Conservation (phyloP, 768 basidiomycete species). For the Boletus vinaceobasis region DNA sequence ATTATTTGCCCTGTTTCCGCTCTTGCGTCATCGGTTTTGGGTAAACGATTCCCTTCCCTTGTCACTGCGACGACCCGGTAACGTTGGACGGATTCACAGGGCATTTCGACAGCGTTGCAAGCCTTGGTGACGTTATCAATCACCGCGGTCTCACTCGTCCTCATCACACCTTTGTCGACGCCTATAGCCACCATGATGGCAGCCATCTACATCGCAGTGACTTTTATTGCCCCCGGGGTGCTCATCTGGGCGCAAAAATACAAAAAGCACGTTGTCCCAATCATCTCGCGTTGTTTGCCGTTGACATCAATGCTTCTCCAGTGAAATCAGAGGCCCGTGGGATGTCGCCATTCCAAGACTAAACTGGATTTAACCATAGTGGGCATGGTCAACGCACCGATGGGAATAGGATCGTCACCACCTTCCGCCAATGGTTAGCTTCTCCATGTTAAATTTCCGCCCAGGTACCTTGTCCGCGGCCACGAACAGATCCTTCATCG, state of each 20-base stretch:
- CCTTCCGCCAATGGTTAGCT: conserved; percentile 21
- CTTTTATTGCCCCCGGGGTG: conserved; percentile 69
- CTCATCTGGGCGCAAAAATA: conserved; percentile 83
- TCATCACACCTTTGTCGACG: conserved; percentile 53
- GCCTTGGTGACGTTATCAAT: conserved; percentile 51
- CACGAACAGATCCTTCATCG: conserved; percentile 4
- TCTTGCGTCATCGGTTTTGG: conserved; percentile 71
- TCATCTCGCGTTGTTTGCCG: conserved; percentile 9
- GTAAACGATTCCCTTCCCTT: conserved; percentile 35
- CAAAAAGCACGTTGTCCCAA: conserved; percentile 64
- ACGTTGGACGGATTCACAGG: conserved; percentile 36
- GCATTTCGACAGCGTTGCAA: conserved; percentile 45
- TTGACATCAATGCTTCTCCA: conserved; percentile 31
- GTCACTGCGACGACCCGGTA: conserved; percentile 7
- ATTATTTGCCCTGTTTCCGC: conserved; percentile 79
- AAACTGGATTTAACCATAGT: conserved; percentile 37
- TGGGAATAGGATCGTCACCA: conserved; percentile 27
- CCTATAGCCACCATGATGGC: conserved; percentile 53
- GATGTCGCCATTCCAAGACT: conserved; percentile 80
- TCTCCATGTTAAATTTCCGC: conserved; percentile 25
- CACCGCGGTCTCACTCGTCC: conserved; percentile 45
- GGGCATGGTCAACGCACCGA: conserved; percentile 25
- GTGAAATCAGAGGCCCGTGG: conserved; percentile 89
- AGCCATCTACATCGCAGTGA: conserved; percentile 51
- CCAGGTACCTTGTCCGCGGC: conserved; percentile 25